A percentile compares a stretch with the other conserved stretches of the same genome.
Conservation (phyloP, 257 asterid species). For the Mentha longifolia region DNA sequence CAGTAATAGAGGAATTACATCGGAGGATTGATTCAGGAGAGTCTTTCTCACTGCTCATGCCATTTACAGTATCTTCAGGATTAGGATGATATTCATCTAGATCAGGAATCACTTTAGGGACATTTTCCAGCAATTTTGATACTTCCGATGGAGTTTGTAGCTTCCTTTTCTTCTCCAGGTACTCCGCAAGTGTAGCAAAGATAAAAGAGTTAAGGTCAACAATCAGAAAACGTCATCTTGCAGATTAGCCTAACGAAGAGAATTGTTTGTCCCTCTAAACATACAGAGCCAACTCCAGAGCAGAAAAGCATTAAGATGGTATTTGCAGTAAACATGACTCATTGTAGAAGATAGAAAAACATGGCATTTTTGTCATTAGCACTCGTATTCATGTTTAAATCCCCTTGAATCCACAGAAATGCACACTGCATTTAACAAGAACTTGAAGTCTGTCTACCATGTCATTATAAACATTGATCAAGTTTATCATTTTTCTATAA, state of each 20-base stretch:
- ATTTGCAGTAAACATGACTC: background rate
- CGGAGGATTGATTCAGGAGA: slow-evolving; percentile 33
- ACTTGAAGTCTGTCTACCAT: background rate
- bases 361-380: background rate
- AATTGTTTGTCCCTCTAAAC: background rate
- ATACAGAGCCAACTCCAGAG: slow-evolving; percentile 11
- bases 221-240: slow-evolving; percentile 12
- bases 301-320: background rate
- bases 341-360: background rate
- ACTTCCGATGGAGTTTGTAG: slow-evolving; percentile 57
- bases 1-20: slow-evolving; percentile 27
- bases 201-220: slow-evolving; percentile 46
- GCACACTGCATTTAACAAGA: slow-evolving; percentile 6
- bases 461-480: background rate
- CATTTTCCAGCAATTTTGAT: slow-evolving; percentile 43
- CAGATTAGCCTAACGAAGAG: slow-evolving; percentile 5
- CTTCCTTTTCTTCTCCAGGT: slow-evolving; percentile 50
- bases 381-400: background rate
- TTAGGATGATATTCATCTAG: slow-evolving; percentile 35
- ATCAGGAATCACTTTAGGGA: slow-evolving; percentile 64
- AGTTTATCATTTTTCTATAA: slow-evolving; percentile 7
- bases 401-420: background rate
- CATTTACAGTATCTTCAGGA: slow-evolving; percentile 32
- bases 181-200: slow-evolving; percentile 41
- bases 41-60: slow-evolving; percentile 33